Evolutionary conservation across 306 rosid species (phyloP), one percentile per base, ranked within the genome.

Genomic region (cucumber (Cucumis sativus)): DNA sequence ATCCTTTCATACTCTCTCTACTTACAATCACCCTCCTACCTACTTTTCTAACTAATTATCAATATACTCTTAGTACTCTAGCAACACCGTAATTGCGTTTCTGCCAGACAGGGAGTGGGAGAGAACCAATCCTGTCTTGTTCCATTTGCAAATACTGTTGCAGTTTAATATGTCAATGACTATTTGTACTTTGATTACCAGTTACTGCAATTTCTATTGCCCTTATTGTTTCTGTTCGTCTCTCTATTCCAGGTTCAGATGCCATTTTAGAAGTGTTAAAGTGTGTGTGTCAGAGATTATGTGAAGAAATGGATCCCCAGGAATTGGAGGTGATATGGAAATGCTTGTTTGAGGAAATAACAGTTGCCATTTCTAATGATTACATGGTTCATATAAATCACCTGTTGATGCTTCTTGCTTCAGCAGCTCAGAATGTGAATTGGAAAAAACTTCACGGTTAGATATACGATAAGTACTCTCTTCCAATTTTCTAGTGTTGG

Each of bases 401-500:
- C 76, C 83, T 84, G 57, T 81, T 94, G 74, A 83, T 88, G 2
- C 85, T 92, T 76, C 92, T 94, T 54, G 64, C 84, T 62, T 82
- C 91, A 57, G 79, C 88, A 6, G 84, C 88, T 77, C 85, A 85
- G 87, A 47, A 81, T 30, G 85, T 84, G 72, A 85, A 84, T 54
- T 93, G 96, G 57, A 85, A 74, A 76, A 81, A 60, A 49, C 86
- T 88, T 81, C 73, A 82, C 61, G 96, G 98, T 94, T 85, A 91
- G 97, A 68, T 30, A 39, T 78, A 6, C 79, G 66, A 78, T 76
- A 62, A 37, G 55, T 69, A 79, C 37, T 81, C 62, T 84, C 61
- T 69, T 58, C 20, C 62, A 62, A 70, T 79, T 69, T 75, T 75
- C 21, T 55, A 80, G 63, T 47, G 7, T 37, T 69, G 17, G 45